Conservation (phyloP, 139 green algal species). For the Chlamydomonas sp. region DNA sequence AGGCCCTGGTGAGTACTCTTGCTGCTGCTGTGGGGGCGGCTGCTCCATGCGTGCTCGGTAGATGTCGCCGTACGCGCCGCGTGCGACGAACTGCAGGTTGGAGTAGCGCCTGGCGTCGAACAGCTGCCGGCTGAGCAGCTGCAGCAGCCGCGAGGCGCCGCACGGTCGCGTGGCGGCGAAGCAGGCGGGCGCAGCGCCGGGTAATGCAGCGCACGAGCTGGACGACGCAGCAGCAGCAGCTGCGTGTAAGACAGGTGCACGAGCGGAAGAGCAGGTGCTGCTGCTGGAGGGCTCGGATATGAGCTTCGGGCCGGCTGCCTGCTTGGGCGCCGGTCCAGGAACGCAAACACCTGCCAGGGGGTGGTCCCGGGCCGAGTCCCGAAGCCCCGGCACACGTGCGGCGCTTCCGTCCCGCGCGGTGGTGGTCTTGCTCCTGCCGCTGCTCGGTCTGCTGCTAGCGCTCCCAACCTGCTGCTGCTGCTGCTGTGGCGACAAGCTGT, state of each 20-base stretch:
- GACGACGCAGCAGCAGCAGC: too few relatives aligned
- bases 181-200: neutral
- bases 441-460: neutral
- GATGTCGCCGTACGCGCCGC: constrained; percentile 66
- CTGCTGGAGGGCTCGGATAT: too few relatives aligned
- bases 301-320: too few relatives aligned
- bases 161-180: neutral
- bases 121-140: constrained; percentile 56
- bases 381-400: too few relatives aligned
- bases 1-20: too few relatives aligned
- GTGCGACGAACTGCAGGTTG: constrained; percentile 53
- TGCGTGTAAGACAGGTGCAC: too few relatives aligned
- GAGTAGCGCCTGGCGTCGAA: constrained; percentile 62
- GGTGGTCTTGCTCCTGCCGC: constrained; percentile 29
- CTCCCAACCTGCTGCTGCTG: neutral
- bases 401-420: too few relatives aligned
- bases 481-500: neutral
- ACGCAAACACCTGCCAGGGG: too few relatives aligned
- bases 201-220: too few relatives aligned
- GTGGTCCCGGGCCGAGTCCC: too few relatives aligned
- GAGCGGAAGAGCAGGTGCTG: too few relatives aligned
- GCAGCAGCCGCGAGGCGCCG: constrained; percentile 57
- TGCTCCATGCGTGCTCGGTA: constrained; percentile 50
- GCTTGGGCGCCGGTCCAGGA: too few relatives aligned
- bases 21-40: neutral